These are phyloP conservation scores for Aspergillus terreus DNA, from an alignment of 2,329 filamentous ascomycete species.

Conservation along the genomic window DNA sequence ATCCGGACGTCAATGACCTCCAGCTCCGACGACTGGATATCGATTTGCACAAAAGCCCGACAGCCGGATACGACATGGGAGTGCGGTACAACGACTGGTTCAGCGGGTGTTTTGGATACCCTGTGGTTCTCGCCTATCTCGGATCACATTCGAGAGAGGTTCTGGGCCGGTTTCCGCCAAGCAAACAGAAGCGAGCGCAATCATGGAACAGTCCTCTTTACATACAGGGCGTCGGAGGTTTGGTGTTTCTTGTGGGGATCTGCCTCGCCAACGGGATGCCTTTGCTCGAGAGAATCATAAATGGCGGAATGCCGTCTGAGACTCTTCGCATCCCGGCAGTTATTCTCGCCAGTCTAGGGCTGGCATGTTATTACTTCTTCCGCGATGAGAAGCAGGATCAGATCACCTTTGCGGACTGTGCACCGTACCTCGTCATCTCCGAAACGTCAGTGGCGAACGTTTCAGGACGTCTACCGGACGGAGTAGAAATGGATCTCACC, in stretches of 20 bases:
- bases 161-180: conserved; percentile 57
- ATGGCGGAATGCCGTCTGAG: no score
- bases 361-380: neutral
- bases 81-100: conserved; percentile 62
- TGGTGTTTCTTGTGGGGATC: neutral
- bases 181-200: no score
- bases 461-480: conserved; percentile 50
- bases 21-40: conserved; percentile 50
- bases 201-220: conserved; percentile 24
- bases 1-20: conserved; percentile 48
- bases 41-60: conserved; percentile 57
- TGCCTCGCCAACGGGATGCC: no score
- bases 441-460: conserved; percentile 67
- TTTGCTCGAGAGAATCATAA: no score
- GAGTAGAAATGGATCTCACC: conserved; percentile 56
- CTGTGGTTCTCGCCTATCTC: conserved; percentile 61
- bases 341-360: conserved; percentile 5
- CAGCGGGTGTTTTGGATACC: conserved; percentile 61
- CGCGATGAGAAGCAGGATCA: conserved; percentile 13
- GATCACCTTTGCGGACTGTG: conserved; percentile 31
- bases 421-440: conserved; percentile 68
- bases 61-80: conserved; percentile 62
- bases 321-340: neutral
- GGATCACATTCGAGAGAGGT: conserved; percentile 59
- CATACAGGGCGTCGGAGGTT: neutral